These are phyloP conservation scores for Chondrostereum purpureum DNA, from an alignment of 1,284 basidiomycete genomes.

Conservation along the genomic window DNA sequence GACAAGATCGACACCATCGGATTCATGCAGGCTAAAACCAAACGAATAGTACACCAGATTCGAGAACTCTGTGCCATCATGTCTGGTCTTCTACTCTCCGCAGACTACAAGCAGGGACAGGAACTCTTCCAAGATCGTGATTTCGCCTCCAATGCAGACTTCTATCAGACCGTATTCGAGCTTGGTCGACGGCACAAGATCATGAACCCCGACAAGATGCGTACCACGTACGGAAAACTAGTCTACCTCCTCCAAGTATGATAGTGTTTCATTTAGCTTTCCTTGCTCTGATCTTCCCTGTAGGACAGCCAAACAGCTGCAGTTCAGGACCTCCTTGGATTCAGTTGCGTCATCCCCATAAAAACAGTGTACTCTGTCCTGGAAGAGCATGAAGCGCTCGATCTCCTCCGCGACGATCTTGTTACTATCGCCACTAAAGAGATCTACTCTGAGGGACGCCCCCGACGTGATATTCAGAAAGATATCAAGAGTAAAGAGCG, in stretches of 20 bases:
- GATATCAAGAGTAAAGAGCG: conserved; percentile 77
- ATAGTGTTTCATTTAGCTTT: conserved; percentile 2
- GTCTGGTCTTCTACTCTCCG: conserved; percentile 69
- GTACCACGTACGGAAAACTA: conserved; percentile 79
- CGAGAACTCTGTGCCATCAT: conserved; percentile 78
- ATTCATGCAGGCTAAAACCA: conserved; percentile 68
- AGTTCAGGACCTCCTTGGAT: conserved; percentile 68
- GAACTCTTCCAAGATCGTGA: conserved; percentile 73
- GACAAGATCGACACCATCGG: conserved; percentile 78
- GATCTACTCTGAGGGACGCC: conserved; percentile 65
- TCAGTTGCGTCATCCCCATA: conserved; percentile 69
- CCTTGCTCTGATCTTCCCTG: conserved; percentile 1
- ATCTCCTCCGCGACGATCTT: conserved; percentile 67
- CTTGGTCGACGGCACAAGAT: conserved; percentile 79
- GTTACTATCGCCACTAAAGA: conserved; percentile 70
- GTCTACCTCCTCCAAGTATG: conserved; percentile 72
- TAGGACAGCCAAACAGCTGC: conserved; percentile 76
- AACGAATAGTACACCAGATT: conserved; percentile 76
- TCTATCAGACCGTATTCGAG: conserved; percentile 72
- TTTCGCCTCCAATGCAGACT: conserved; percentile 67
- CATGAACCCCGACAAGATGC: conserved; percentile 83
- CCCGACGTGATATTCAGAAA: conserved; percentile 66
- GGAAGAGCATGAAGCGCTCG: conserved; percentile 54
- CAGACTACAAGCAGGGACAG: conserved; percentile 81
- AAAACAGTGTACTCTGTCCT: conserved; percentile 63